These are phyloP conservation scores for Yamadazyma sp. DNA, from an alignment of 1,139 yeast species.

Conservation along the genomic window DNA sequence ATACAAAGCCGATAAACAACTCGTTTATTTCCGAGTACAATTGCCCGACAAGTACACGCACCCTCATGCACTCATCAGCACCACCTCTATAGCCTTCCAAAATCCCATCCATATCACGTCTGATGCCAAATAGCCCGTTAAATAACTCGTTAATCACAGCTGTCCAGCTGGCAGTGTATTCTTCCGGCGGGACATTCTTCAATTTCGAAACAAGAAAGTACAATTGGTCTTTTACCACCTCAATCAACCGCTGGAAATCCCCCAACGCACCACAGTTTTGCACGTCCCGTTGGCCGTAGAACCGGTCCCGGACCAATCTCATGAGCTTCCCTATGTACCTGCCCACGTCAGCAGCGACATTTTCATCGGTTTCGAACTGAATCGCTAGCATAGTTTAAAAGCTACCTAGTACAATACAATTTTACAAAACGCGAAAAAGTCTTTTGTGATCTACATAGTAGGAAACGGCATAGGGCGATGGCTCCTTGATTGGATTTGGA, in stretches of 20 bases:
- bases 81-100: not conserved
- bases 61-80: not conserved
- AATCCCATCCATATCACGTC: not conserved
- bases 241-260: not conserved
- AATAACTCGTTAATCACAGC: not conserved
- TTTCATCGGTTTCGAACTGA: not conserved
- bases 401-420: not conserved
- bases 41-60: conserved; percentile 4
- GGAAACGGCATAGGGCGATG: conserved; percentile 80
- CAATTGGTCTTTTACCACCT: not conserved
- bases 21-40: conserved; percentile 6
- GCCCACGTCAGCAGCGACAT: not conserved
- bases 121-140: not conserved
- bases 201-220: conserved; percentile 1
- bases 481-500: conserved; percentile 54
- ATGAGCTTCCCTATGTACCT: not conserved
- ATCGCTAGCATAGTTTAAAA: not conserved
- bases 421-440: not conserved
- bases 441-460: too few species aligned
- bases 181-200: not conserved
- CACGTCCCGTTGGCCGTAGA: not conserved
- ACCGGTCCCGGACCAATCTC: not conserved
- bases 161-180: conserved; percentile 3
- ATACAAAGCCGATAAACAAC: conserved; percentile 2
- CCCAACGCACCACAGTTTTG: not conserved